Evolutionary conservation across 2,329 filamentous ascomycete species (phyloP).

Genomic region (Exophiala sp.): DNA sequence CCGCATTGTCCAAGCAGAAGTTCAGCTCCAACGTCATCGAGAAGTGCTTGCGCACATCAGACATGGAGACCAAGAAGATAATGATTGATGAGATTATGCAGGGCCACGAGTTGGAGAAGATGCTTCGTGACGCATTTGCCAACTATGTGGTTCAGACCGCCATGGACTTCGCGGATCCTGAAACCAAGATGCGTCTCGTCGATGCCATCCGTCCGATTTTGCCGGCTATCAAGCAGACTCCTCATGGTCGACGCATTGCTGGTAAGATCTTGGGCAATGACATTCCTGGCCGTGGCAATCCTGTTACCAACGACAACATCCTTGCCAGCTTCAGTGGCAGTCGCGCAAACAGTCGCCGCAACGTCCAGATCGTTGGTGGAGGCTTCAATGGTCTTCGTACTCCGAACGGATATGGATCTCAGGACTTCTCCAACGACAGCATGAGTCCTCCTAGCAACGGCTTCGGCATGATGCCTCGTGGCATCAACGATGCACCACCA

Average conservation of each 20-base stretch:
- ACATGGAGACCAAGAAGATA: slow-evolving; percentile 68
- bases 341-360: slow-evolving; percentile 26
- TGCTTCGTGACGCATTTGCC: slow-evolving; percentile 87
- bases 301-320: slow-evolving; percentile 39
- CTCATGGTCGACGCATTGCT: slow-evolving; percentile 89
- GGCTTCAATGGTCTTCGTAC: slow-evolving; percentile 25
- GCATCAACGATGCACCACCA: slow-evolving; percentile 8
- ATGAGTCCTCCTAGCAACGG: slow-evolving; percentile 13
- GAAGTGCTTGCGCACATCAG: slow-evolving; percentile 85
- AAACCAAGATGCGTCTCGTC: slow-evolving; percentile 70
- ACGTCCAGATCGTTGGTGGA: slow-evolving; percentile 30
- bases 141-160: slow-evolving; percentile 99
- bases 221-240: slow-evolving; percentile 80
- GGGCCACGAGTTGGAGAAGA: slow-evolving; percentile 75
- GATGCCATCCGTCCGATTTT: slow-evolving; percentile 83
- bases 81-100: slow-evolving; percentile 79
- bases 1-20: slow-evolving; percentile 83
- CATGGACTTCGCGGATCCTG: slow-evolving; percentile 74
- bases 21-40: slow-evolving; percentile 99
- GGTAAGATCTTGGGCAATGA: slow-evolving; percentile 72
- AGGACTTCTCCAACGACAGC: slow-evolving; percentile 13
- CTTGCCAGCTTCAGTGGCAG: slow-evolving; percentile 34
- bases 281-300: slow-evolving; percentile 38
- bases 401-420: slow-evolving; percentile 10
- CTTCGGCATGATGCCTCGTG: slow-evolving; percentile 12